Evolutionary conservation across 2,329 filamentous ascomycete genomes (phyloP).

Genomic region (Ascomycota sp.): DNA sequence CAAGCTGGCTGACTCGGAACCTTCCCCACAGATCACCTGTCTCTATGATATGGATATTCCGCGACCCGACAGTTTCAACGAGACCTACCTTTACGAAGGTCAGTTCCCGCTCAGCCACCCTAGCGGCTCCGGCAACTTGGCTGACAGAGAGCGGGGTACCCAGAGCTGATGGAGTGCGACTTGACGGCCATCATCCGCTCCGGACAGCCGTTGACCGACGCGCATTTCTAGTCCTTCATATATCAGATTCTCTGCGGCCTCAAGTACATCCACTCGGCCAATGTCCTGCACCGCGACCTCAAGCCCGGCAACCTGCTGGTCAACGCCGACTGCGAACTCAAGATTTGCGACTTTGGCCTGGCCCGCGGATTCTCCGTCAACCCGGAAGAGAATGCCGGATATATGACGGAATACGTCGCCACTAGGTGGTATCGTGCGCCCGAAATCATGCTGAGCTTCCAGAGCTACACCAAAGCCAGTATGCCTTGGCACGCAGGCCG

Average conservation of each 20-base stretch:
- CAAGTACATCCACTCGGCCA: constrained; percentile 98
- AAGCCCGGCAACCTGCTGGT: constrained; percentile 95
- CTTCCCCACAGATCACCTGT: constrained; percentile 68
- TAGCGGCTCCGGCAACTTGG: no score
- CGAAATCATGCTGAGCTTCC: constrained; percentile 99
- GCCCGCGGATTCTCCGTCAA: constrained; percentile 93
- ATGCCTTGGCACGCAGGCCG: no score
- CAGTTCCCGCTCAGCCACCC: constrained; percentile 12
- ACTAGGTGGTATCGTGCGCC: constrained; percentile 90
- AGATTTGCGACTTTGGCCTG: constrained; percentile 96
- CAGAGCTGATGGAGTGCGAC: constrained; percentile 98
- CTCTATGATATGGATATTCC: constrained; percentile 99
- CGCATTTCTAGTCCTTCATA: constrained; percentile 98
- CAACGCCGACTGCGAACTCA: constrained; percentile 97
- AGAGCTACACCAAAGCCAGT: constrained; percentile 99
- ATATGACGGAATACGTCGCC: constrained; percentile 98
- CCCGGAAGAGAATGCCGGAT: constrained; percentile 93
- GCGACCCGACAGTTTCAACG: constrained; percentile 92
- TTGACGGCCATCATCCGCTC: constrained; percentile 94
- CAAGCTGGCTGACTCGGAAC: neutral
- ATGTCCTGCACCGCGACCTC: constrained; percentile 87
- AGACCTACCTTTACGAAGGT: constrained; percentile 98
- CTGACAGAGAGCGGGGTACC: no score
- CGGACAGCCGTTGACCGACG: constrained; percentile 89
- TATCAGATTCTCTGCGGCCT: constrained; percentile 98